Base-by-base conservation (phyloP, 345 rosid genomes). In the Rubroshorea leprosula region DNA sequence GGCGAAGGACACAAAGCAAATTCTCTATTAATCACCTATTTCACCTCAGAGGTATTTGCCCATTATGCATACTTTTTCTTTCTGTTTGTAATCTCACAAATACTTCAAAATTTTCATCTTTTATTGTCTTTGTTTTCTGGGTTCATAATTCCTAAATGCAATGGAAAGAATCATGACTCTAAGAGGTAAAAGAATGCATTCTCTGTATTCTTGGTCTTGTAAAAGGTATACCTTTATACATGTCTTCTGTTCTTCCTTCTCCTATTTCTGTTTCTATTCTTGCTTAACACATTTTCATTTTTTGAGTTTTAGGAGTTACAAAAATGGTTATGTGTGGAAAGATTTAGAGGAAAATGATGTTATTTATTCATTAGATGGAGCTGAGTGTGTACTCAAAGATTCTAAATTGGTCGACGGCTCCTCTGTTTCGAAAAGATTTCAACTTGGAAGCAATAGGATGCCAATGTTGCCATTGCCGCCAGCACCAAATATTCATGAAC, bases 271-370 rank as follows among this genome's bases (percentile, higher is more conserved):
- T 49, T 16, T 24, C 18, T 17, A 13, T 26, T 48, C 26, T 47
- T 1, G 18, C 29, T 24, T 53, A 39, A 31, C 48, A 0, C 24
- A 6, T 61, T 48, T 16, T 21, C n/a, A n/a, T n/a, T n/a, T 53
- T 22, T 27, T 35, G 55, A 9, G 17, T 14, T 10, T 49, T 39
- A 91, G 98, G 89, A 86, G 75, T 74, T 91, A 91, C 74, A 91
- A 82, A 60, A 91, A 82, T 67, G 98, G 98, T 12, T 91, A 80
- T 49, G 96, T 91, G 16, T 91, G 98, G 98, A 85, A 91, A 48
- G 98, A 91, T 43, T 79, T 91, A 54, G 75, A 80, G 19, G 95
- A 82, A 45, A 85, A 82, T 62, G 98, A 91, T 65, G 62, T 77
- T n/a, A 82, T 88, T 43, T 70, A 69, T 55, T 90, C 92, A 12